Conservation (phyloP, 2,329 filamentous ascomycete species). For the Aspergillus ruber region DNA sequence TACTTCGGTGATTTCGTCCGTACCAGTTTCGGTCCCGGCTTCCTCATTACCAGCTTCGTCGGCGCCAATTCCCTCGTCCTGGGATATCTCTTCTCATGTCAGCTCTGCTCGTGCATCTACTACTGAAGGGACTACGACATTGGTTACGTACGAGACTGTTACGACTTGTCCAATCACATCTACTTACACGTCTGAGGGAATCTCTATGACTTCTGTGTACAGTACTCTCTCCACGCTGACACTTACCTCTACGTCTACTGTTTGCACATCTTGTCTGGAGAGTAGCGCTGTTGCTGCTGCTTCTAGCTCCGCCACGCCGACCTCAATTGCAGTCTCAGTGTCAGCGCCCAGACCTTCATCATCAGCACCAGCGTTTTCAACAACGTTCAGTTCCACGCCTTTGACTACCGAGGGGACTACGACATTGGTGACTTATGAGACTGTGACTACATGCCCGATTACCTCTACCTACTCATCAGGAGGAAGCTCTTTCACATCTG, state of each 20-base stretch:
- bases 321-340: neutral
- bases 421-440: constrained; percentile 18
- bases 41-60: no score
- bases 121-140: neutral
- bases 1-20: no score
- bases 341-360: neutral
- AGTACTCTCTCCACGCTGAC: neutral
- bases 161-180: neutral
- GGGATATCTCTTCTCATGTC: no score
- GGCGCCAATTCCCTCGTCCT: no score
- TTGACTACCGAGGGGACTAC: constrained; percentile 6
- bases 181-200: neutral
- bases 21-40: no score
- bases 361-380: no score
- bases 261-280: neutral
- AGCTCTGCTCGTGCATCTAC: no score
- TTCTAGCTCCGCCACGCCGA: neutral
- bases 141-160: neutral
- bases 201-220: neutral
- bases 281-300: neutral
- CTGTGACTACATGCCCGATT: constrained; percentile 27
- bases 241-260: neutral
- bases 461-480: constrained; percentile 35
- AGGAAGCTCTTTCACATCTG: constrained; percentile 45
- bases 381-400: neutral